Evolutionary conservation across 2,329 filamentous ascomycete species (phyloP).

Genomic region (Thyridium curvatum): DNA sequence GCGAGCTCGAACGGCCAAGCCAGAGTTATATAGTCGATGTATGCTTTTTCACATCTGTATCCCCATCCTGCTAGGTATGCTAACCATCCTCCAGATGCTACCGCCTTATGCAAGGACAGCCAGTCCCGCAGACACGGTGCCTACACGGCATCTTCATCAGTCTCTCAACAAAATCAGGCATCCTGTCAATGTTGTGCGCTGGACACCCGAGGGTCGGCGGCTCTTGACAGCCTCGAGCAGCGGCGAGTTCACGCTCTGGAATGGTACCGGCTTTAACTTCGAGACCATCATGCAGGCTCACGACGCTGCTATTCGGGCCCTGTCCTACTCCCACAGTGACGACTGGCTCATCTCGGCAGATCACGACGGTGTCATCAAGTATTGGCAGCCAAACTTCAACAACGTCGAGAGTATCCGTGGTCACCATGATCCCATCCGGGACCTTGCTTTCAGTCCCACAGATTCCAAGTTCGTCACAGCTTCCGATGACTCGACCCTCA

Average conservation of each 20-base stretch:
- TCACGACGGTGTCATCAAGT: conserved; percentile 92
- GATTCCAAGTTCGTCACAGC: conserved; percentile 96
- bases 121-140: conserved; percentile 78
- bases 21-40: conserved; percentile 87
- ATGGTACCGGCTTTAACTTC: conserved; percentile 98
- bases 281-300: conserved; percentile 99
- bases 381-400: conserved; percentile 99
- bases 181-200: conserved; percentile 92
- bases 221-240: conserved; percentile 91
- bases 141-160: conserved; percentile 94
- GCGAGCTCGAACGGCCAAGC: conserved; percentile 79
- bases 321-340: conserved; percentile 88
- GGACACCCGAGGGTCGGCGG: conserved; percentile 92
- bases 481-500: conserved; percentile 86
- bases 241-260: conserved; percentile 98
- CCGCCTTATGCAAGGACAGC: conserved; percentile 72
- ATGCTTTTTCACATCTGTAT: conserved; percentile 23
- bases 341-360: conserved; percentile 97
- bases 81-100: conserved; percentile 58
- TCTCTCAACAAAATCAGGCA: conserved; percentile 98
- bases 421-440: conserved; percentile 82
- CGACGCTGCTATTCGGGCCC: conserved; percentile 75
- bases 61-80: background rate
- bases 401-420: conserved; percentile 93
- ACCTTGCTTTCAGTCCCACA: conserved; percentile 87